Percentiles rank a stretch among this genome's conserved stretches.
Conservation (phyloP, 192 early-diverging fungal species). For the Cladochytrium replicatum region DNA sequence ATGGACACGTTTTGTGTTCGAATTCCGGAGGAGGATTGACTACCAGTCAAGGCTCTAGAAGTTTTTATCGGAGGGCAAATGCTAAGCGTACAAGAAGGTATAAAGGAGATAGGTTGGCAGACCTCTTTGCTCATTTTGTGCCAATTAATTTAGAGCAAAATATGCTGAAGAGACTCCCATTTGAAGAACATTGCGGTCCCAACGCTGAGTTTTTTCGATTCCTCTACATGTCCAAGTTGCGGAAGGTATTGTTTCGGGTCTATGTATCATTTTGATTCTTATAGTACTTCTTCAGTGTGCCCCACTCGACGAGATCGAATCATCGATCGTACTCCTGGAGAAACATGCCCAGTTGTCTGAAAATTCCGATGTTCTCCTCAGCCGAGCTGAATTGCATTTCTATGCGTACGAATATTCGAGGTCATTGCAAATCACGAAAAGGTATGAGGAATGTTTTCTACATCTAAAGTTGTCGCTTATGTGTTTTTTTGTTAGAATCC, state of each 20-base stretch:
- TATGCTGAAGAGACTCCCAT: no score
- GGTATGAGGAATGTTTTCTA: constrained; percentile 15
- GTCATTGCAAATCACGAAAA: constrained; percentile 35
- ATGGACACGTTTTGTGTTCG: constrained; percentile 19
- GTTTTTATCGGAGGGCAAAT: no score
- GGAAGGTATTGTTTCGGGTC: constrained; percentile 32
- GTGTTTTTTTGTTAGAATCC: constrained; percentile 40
- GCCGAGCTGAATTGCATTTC: constrained; percentile 46
- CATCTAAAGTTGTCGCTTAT: not conserved
- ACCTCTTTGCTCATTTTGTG: no score
- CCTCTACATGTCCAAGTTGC: constrained; percentile 50
- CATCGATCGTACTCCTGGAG: constrained; percentile 23
- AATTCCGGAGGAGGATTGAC: constrained; percentile 41
- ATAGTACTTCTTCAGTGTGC: no score
- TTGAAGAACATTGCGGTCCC: constrained; percentile 32
- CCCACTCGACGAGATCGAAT: constrained; percentile 29
- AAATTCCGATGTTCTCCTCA: constrained; percentile 39
- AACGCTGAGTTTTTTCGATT: constrained; percentile 48
- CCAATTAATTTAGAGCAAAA: no score
- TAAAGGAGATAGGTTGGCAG: no score
- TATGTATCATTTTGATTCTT: constrained; percentile 10
- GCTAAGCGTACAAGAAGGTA: constrained; percentile 53
- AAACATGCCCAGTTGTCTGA: constrained; percentile 30
- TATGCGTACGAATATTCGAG: constrained; percentile 36
- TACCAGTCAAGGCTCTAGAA: no score